Evolutionary conservation across 169 alveolate species (phyloP), one percentile per base, ranked within the genome.

Genomic region (Plasmodium cynomolgi): DNA sequence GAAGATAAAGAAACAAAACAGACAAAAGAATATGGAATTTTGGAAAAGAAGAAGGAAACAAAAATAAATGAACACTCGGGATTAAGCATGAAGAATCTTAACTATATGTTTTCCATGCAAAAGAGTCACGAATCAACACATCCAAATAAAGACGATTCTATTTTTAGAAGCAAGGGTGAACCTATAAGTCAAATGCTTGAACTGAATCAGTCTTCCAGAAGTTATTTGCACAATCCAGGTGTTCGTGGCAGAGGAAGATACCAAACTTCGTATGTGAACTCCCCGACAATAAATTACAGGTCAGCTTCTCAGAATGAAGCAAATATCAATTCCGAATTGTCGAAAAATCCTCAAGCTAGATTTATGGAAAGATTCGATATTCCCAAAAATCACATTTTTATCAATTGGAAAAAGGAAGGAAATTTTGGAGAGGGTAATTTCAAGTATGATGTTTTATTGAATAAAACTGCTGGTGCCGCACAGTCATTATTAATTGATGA

Each of bases 341-440:
- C 17, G 20, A 44, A 0, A 26, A 88, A 88, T 29, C 94, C 94
- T 39, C 94, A 88, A 88, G 44, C 37, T 15, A 31, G 31, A 56
- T 88, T 58, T 88, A 88, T 88, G 94, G 82, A 79, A 79, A 88
- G 83, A 41, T 88, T 88, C 50, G 94, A 88, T 88, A 79, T 88
- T 34, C 56, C 29, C 6, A 88, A 58, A 44, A 88, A 88, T 50
- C 90, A 88, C 44, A 80, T 79, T 23, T 79, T 37, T 41, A 88
- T 88, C n/a, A 68, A 88, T 23, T 88, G 94, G 94, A 79, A 88
- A 62, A 58, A 80, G 72, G 77, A 88, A 7, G 94, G 94, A 13
- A 33, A 58, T 29, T 79, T 79, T 5, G 94, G 94, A 41, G 50
- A 29, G 17, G 90, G 26, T 81, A 29, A 80, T 58, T 88, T 88